These are phyloP conservation scores for Lipomyces kockii DNA, from an alignment of 805 yeast genomes.

Conservation along the genomic window DNA sequence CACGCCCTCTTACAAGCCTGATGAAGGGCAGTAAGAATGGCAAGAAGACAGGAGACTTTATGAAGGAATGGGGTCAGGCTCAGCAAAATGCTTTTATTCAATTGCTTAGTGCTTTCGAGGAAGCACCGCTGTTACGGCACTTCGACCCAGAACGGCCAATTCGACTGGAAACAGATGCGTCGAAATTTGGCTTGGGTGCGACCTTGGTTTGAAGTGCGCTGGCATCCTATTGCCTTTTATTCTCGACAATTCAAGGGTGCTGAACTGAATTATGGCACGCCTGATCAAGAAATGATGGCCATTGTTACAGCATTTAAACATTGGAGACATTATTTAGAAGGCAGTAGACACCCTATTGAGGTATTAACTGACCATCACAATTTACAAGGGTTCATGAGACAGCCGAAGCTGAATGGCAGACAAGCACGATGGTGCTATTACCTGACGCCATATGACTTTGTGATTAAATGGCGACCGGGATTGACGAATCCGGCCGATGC, in stretches of 20 bases:
- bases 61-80: slow-evolving; percentile 1
- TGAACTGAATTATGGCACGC: no score
- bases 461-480: slow-evolving; percentile 19
- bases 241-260: no score
- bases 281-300: no score
- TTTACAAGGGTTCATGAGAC: slow-evolving; percentile 13
- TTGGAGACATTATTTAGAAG: no score
- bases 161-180: no score
- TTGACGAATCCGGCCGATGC: slow-evolving; percentile 35
- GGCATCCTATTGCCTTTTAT: no score
- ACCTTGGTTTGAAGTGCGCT: no score
- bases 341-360: slow-evolving; percentile 6
- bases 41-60: not conserved
- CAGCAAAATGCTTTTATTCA: not conserved
- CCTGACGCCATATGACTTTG: slow-evolving; percentile 29
- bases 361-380: slow-evolving; percentile 25
- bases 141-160: no score
- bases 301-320: no score
- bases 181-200: no score
- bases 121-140: no score
- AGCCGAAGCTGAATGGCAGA: slow-evolving; percentile 17
- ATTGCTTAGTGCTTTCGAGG: no score
- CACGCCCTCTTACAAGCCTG: slow-evolving; percentile 1
- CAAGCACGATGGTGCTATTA: slow-evolving; percentile 28
- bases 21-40: slow-evolving; percentile 6